Evolutionary conservation across 805 yeast genomes (phyloP).

Genomic region (Wickerhamiella bombiphila): DNA sequence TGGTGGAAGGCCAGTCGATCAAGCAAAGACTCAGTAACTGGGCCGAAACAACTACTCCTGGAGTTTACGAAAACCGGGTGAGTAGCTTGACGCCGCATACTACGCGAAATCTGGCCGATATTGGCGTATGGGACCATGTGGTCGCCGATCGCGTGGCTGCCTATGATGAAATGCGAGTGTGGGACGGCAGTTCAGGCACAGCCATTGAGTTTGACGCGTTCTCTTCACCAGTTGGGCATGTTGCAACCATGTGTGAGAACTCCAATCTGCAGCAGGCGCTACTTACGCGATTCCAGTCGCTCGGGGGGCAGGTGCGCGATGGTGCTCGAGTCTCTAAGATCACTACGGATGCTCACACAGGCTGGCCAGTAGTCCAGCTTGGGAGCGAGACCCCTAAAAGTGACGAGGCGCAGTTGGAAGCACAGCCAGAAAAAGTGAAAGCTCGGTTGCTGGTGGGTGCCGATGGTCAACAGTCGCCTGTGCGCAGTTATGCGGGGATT

Average conservation of each 20-base stretch:
- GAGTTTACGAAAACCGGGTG: conserved; percentile 58
- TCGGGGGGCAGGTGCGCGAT: conserved; percentile 18
- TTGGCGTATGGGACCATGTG: conserved; percentile 66
- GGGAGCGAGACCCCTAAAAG: conserved; percentile 68
- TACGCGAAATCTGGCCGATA: conserved; percentile 44
- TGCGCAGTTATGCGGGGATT: conserved; percentile 63
- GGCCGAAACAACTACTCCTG: conserved; percentile 27
- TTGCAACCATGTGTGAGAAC: conserved; percentile 82
- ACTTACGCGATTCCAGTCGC: conserved; percentile 36
- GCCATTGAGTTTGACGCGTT: conserved; percentile 56
- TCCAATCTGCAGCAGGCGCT: conserved; percentile 68
- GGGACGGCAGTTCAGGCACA: conserved; percentile 68
- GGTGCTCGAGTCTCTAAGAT: conserved; percentile 1
- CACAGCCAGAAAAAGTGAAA: conserved; percentile 22
- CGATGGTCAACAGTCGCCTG: conserved; percentile 93
- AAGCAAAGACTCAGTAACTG: conserved; percentile 34
- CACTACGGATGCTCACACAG: background rate
- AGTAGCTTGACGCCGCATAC: conserved; percentile 77
- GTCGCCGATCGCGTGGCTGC: conserved; percentile 56
- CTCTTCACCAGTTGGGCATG: conserved; percentile 23
- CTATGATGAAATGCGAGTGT: conserved; percentile 70
- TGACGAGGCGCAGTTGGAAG: conserved; percentile 46
- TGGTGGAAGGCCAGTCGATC: conserved; percentile 62
- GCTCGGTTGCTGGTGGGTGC: conserved; percentile 77
- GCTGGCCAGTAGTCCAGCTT: conserved; percentile 18